Base-by-base conservation (phyloP, 2,329 filamentous ascomycete species). In the Pseudogymnoascus sp. region DNA sequence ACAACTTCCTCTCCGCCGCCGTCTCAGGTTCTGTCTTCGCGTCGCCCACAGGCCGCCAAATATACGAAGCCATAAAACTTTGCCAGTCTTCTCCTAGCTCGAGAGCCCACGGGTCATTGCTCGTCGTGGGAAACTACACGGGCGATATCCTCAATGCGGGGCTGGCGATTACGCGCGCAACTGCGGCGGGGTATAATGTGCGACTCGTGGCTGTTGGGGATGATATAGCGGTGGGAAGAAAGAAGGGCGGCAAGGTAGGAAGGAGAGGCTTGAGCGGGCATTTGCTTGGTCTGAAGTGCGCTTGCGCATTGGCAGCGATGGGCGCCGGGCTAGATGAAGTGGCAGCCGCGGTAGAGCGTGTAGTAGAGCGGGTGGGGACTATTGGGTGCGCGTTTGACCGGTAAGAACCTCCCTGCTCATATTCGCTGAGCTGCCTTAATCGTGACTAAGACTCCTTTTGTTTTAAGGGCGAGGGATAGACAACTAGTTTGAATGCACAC, bases 311-410 rank as follows among this genome's bases (percentile, higher is more conserved):
- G 9, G 61, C 61, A 2, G 61, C 58, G 17, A 21, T 15, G 9
- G 61, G 61, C 4, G 51, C 21, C 0, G 13, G 31, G 7, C 27
- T 62, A 10, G 61, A 62, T 4, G 21, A 39, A 7, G 48, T 59
- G 2, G 17, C 21, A 0, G 61, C 27, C 5, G 61, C 58, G 15
- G 13, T 62, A 10, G 51, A 62, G 31, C 29, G 27, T 25, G 44
- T 62, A 1, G 51, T 59, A 5, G 51, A 27, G 12, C 36, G 35
- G 9, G 29, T 59, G 12, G 61, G 61, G 36, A 62, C 61, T 13
- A 59, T 62, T 29, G 61, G 61, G 13, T 51, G 58, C n/a, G 61
- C 61, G 38, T 62, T 62, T 62, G 61, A 62, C 17, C 29, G 61
- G 61, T 59, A 27, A 39, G 61, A 17, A 10, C 4, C 12, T 61